Percentiles rank a stretch among this genome's conserved stretches.
phyloP scores from a whole-genome alignment of 2,329 filamentous ascomycete genomes.

The Chaetothyriales sp. region DNA sequence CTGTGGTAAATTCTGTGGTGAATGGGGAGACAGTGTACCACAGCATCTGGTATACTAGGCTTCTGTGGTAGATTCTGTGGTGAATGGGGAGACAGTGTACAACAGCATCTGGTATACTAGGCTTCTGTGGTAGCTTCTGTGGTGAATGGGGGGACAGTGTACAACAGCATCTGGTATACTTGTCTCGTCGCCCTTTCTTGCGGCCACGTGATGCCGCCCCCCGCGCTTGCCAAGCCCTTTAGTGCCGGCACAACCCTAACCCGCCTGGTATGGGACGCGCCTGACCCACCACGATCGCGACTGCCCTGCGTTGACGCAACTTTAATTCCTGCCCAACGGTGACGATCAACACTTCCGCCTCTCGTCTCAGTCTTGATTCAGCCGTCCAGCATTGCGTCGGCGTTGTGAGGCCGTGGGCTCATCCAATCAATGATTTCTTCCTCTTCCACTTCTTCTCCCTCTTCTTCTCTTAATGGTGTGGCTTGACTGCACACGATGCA shows the following conservation, averaged over 20 bases:
- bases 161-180: too few relatives aligned
- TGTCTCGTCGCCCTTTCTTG: too few relatives aligned
- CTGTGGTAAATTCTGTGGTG: too few relatives aligned
- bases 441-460: constrained; percentile 1
- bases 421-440: background rate
- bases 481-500: constrained; percentile 9
- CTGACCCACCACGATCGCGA: background rate
- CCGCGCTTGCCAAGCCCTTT: too few relatives aligned
- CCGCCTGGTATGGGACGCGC: background rate
- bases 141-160: too few relatives aligned
- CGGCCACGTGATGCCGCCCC: too few relatives aligned
- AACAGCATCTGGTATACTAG: too few relatives aligned
- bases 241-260: background rate
- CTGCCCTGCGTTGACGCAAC: background rate
- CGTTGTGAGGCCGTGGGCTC: constrained; percentile 3
- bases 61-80: background rate
- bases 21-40: too few relatives aligned
- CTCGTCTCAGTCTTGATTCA: constrained; percentile 2
- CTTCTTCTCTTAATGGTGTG: background rate
- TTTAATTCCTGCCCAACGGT: background rate
- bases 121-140: too few relatives aligned
- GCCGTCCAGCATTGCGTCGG: constrained; percentile 14
- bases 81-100: too few relatives aligned
- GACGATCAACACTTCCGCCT: constrained; percentile 1
- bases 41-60: too few relatives aligned